These are phyloP conservation scores for Penicillium lagena DNA, from an alignment of 495 filamentous ascomycete genomes.

Conservation along the genomic window DNA sequence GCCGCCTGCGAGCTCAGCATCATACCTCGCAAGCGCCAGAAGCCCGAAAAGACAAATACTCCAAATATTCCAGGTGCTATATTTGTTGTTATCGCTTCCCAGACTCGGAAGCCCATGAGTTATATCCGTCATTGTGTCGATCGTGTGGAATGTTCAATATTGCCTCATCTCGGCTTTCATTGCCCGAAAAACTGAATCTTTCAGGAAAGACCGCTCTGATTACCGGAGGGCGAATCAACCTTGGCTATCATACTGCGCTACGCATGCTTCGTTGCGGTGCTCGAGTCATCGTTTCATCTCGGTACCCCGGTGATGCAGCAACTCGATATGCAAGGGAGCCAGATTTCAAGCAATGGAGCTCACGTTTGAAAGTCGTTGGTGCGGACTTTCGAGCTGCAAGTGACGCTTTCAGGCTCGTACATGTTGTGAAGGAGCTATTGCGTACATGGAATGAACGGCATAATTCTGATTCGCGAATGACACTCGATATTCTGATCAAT, in stretches of 20 bases:
- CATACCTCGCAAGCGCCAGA: background rate
- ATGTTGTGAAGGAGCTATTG: slow-evolving; percentile 16
- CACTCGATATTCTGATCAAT: slow-evolving; percentile 39
- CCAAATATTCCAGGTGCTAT: slow-evolving; percentile 26
- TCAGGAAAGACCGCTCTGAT: slow-evolving; percentile 30
- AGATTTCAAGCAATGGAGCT: slow-evolving; percentile 26
- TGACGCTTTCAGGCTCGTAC: slow-evolving; percentile 38
- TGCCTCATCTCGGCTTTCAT: slow-evolving; percentile 19
- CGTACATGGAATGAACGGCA: slow-evolving; percentile 15
- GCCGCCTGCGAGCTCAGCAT: background rate
- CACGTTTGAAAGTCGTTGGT: slow-evolving; percentile 30
- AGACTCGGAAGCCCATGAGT: slow-evolving; percentile 13
- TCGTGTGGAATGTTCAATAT: slow-evolving; percentile 37
- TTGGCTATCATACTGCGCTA: slow-evolving; percentile 38
- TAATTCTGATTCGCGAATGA: background rate
- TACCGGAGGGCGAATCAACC: slow-evolving; percentile 41
- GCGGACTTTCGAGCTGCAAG: slow-evolving; percentile 39
- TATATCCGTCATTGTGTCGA: slow-evolving; percentile 32
- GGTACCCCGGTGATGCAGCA: slow-evolving; percentile 39
- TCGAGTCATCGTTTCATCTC: slow-evolving; percentile 39
- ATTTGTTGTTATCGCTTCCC: slow-evolving; percentile 29
- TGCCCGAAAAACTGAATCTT: slow-evolving; percentile 26
- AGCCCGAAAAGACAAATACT: background rate
- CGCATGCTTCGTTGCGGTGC: slow-evolving; percentile 40
- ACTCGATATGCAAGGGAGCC: slow-evolving; percentile 26